phyloP scores from a whole-genome alignment of 2,329 filamentous ascomycete genomes.

The Cyphellophora attinorum region DNA sequence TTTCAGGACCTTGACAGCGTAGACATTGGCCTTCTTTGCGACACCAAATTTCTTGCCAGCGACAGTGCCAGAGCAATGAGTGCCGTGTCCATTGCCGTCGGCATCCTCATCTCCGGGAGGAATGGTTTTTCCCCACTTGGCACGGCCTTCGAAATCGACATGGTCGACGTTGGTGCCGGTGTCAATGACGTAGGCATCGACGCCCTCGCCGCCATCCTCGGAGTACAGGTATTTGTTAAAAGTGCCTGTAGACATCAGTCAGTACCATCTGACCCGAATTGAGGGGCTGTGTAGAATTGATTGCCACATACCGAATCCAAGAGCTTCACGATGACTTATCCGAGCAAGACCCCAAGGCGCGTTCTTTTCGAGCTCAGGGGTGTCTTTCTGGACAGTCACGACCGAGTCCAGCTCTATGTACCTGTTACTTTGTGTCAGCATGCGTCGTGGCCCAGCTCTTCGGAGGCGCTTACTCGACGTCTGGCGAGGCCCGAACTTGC shows the following conservation, averaged over 20 bases:
- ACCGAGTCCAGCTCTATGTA: conserved; percentile 92
- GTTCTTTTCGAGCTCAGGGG: conserved; percentile 65
- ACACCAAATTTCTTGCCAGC: conserved; percentile 99
- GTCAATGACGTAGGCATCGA: conserved; percentile 98
- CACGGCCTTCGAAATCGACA: conserved; percentile 94
- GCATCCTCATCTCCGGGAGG: conserved; percentile 68
- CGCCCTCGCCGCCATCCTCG: conserved; percentile 83
- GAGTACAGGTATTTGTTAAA: conserved; percentile 99
- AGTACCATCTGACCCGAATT: too few relatives aligned
- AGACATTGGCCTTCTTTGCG: conserved; percentile 94
- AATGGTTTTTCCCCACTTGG: conserved; percentile 94
- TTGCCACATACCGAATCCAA: conserved; percentile 83
- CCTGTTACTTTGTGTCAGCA: too few relatives aligned
- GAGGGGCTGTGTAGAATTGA: too few relatives aligned
- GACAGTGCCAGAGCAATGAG: conserved; percentile 97
- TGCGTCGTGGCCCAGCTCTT: too few relatives aligned
- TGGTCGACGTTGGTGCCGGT: conserved; percentile 90
- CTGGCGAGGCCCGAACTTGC: conserved; percentile 85
- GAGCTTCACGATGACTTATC: conserved; percentile 83
- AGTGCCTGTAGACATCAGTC: conserved; percentile 1
- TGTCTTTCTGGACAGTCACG: conserved; percentile 64
- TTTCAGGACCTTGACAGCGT: conserved; percentile 95
- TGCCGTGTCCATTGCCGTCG: conserved; percentile 97
- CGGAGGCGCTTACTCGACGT: conserved; percentile 60
- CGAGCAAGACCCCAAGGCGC: conserved; percentile 98